A percentile compares a stretch with the other conserved stretches of the same genome.
These are phyloP conservation scores for Mortierella sp. DNA, from an alignment of 371 early-diverging fungal genomes.

Conservation along the genomic window DNA sequence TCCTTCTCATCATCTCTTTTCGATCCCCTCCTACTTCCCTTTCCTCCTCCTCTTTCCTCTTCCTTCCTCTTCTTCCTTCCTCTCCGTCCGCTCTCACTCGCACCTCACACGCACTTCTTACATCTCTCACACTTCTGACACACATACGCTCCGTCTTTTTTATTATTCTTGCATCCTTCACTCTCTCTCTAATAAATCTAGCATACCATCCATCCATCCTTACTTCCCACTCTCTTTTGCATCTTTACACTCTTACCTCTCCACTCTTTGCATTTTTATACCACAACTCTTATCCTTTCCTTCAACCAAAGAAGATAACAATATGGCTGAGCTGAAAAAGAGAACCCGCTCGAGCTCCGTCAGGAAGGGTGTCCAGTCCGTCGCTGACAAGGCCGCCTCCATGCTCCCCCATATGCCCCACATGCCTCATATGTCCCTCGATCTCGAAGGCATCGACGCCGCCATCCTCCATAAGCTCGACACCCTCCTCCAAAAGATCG, in stretches of 20 bases:
- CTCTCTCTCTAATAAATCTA: not conserved
- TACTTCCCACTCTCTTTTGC: not conserved
- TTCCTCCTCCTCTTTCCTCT: not conserved
- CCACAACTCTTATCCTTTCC: not conserved
- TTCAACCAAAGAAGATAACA: not conserved
- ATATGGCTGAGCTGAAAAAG: conserved; percentile 52
- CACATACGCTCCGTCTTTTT: not conserved
- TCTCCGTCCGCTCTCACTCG: not conserved
- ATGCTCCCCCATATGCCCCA: conserved; percentile 34
- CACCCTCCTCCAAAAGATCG: conserved; percentile 48
- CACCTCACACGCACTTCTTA: not conserved
- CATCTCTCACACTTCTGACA: not conserved
- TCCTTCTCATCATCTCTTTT: not conserved
- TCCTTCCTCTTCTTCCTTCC: not conserved
- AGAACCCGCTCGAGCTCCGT: conserved; percentile 52
- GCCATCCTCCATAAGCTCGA: conserved; percentile 54
- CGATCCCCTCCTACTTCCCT: not conserved
- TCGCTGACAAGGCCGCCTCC: conserved; percentile 50
- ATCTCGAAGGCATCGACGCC: conserved; percentile 52
- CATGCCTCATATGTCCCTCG: conserved; percentile 19
- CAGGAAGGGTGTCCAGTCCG: conserved; percentile 46
- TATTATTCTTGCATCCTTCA: not conserved
- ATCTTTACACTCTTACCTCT: not conserved
- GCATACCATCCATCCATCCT: not conserved
- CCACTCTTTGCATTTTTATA: not conserved